These are phyloP conservation scores for Fagopyrum esculentum DNA, from an alignment of 148 eudicot genomes.

Conservation along the genomic window DNA sequence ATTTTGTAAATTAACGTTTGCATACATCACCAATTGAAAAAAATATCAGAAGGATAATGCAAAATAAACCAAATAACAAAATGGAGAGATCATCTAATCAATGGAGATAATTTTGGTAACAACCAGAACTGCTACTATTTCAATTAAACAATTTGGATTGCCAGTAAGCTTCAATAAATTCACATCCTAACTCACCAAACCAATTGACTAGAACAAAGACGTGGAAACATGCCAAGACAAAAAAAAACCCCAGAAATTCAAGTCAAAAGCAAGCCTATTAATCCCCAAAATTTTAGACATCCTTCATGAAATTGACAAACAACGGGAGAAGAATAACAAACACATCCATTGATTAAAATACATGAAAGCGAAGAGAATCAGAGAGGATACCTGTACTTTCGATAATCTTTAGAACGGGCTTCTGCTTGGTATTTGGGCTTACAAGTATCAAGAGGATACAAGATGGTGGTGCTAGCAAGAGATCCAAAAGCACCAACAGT, in stretches of 20 bases:
- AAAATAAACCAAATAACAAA: too few species aligned
- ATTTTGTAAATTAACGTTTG: background rate
- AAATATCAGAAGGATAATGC: too few species aligned
- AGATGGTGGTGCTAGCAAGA: constrained; percentile 69
- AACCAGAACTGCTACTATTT: background rate
- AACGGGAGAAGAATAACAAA: background rate
- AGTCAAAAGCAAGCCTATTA: constrained; percentile 5
- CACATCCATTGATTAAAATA: background rate
- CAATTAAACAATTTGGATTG: background rate
- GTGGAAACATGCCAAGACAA: background rate
- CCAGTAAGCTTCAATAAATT: background rate
- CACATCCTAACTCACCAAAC: background rate
- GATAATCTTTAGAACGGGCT: constrained; percentile 44
- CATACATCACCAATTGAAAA: too few species aligned
- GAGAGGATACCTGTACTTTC: constrained; percentile 55
- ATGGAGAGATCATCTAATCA: too few species aligned
- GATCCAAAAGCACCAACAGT: constrained; percentile 89
- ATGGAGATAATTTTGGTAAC: too few species aligned
- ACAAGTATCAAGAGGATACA: constrained; percentile 92
- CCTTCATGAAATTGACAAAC: background rate
- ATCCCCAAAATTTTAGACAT: background rate
- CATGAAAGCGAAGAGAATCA: background rate
- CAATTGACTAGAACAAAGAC: background rate
- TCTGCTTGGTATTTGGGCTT: constrained; percentile 94
- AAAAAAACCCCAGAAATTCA: background rate